Conservation (phyloP, 768 basidiomycete species). For the Lentinus brumalis region DNA sequence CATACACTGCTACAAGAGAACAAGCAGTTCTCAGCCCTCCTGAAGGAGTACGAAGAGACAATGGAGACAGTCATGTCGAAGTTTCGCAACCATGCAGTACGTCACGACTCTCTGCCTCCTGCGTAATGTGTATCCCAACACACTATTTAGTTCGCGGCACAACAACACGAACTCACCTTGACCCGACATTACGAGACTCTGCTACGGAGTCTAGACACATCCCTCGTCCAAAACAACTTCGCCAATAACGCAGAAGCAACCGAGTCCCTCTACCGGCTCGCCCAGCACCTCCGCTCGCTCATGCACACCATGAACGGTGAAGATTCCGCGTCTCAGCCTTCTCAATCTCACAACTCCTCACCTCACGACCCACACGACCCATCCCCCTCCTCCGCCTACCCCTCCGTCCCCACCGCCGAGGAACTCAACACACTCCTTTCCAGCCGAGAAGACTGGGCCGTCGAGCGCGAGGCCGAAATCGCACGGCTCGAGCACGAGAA, state of each 20-base stretch:
- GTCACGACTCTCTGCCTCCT: constrained; percentile 35
- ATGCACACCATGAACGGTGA: constrained; percentile 72
- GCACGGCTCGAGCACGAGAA: constrained; percentile 83
- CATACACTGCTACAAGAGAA: constrained; percentile 92
- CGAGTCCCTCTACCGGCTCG: constrained; percentile 71
- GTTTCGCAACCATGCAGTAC: constrained; percentile 87
- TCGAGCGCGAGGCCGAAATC: constrained; percentile 89
- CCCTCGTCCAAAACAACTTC: constrained; percentile 56
- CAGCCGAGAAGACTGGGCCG: constrained; percentile 75
- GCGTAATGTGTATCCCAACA: constrained; percentile 1
- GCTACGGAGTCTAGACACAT: constrained; percentile 64
- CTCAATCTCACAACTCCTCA: neutral
- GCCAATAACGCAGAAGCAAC: constrained; percentile 59
- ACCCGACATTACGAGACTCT: constrained; percentile 90
- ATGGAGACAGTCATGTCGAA: constrained; percentile 97
- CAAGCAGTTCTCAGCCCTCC: constrained; percentile 82
- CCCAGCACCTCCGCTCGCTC: constrained; percentile 69
- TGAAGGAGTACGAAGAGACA: constrained; percentile 94
- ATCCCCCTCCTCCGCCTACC: constrained; percentile 25
- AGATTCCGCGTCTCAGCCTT: constrained; percentile 28
- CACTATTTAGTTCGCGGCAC: constrained; percentile 74
- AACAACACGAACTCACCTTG: constrained; percentile 85
- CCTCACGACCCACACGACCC: constrained; percentile 2
- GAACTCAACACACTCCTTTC: constrained; percentile 45
- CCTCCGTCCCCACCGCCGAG: constrained; percentile 46